Conservation (phyloP, 208 protist genomes). For the Leishmania amazonensis region DNA sequence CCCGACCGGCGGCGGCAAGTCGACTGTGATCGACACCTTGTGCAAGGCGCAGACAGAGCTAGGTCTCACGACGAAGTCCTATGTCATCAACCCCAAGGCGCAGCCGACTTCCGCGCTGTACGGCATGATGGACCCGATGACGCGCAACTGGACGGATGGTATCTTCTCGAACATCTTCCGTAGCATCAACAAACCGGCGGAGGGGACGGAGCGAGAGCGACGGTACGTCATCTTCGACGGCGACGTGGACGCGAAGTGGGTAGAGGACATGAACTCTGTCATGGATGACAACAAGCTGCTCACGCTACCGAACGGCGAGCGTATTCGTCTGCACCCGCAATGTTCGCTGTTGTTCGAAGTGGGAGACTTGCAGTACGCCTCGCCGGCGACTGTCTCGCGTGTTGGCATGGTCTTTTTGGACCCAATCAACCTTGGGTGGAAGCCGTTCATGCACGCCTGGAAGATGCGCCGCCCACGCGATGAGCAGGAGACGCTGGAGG, state of each 20-base stretch:
- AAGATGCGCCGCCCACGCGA: slow-evolving; percentile 81
- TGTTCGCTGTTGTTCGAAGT: slow-evolving; percentile 98
- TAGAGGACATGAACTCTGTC: slow-evolving; percentile 99
- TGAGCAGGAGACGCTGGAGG: slow-evolving; percentile 90
- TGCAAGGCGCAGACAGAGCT: slow-evolving; percentile 94
- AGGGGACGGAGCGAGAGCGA: slow-evolving; percentile 78
- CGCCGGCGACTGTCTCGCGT: slow-evolving; percentile 98
- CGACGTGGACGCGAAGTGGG: slow-evolving; percentile 99
- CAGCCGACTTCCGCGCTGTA: slow-evolving; percentile 97
- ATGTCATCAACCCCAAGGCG: slow-evolving; percentile 98
- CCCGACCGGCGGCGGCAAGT: slow-evolving; percentile 98
- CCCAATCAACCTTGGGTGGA: slow-evolving; percentile 97
- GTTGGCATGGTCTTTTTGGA: slow-evolving; percentile 99
- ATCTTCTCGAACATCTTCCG: slow-evolving; percentile 99
- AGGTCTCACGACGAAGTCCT: slow-evolving; percentile 92
- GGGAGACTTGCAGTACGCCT: slow-evolving; percentile 98
- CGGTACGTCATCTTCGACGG: slow-evolving; percentile 99
- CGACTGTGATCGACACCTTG: slow-evolving; percentile 96
- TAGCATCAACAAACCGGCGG: slow-evolving; percentile 92
- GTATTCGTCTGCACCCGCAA: slow-evolving; percentile 96
- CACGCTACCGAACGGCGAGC: slow-evolving; percentile 98
- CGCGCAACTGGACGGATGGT: slow-evolving; percentile 99
- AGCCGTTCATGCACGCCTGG: slow-evolving; percentile 95
- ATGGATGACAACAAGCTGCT: slow-evolving; percentile 99
- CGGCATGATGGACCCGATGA: slow-evolving; percentile 98